Percentiles rank a stretch among this genome's conserved stretches.
These are phyloP conservation scores for Aspergillus affinis DNA, from an alignment of 495 filamentous ascomycete genomes.

Conservation along the genomic window DNA sequence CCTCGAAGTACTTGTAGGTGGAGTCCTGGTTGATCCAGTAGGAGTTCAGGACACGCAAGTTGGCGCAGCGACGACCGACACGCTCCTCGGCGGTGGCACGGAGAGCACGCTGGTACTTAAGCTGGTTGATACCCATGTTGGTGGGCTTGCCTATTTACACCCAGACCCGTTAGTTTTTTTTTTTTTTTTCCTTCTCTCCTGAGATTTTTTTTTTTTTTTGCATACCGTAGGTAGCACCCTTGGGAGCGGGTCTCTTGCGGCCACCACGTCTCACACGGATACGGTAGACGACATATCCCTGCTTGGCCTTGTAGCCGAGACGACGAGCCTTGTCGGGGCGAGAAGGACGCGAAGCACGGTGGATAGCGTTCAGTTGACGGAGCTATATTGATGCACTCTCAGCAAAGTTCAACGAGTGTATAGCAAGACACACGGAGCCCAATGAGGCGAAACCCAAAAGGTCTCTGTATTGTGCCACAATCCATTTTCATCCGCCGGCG, in stretches of 20 bases:
- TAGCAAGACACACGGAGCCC: conserved; percentile 67
- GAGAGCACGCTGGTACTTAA: conserved; percentile 99
- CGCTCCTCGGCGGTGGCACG: conserved; percentile 97
- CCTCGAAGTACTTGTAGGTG: conserved; percentile 99
- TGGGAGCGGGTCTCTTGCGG: conserved; percentile 90
- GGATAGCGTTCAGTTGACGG: conserved; percentile 97
- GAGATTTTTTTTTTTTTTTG: no score
- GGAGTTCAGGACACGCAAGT: conserved; percentile 97
- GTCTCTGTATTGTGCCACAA: conserved; percentile 44
- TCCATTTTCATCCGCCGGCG: conserved; percentile 39
- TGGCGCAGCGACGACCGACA: conserved; percentile 97
- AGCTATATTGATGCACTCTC: conserved; percentile 99
- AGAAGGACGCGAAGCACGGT: conserved; percentile 96
- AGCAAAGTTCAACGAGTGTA: conserved; percentile 99
- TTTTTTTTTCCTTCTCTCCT: no score
- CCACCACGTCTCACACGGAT: conserved; percentile 96
- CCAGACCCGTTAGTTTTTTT: conserved; percentile 12
- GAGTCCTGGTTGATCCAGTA: conserved; percentile 99
- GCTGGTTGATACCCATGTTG: conserved; percentile 99
- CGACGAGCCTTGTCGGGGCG: conserved; percentile 99
- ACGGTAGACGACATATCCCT: conserved; percentile 99
- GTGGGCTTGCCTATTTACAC: conserved; percentile 83
- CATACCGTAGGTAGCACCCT: conserved; percentile 98
- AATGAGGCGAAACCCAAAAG: conserved; percentile 10
- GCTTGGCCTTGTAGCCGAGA: conserved; percentile 99